Base-by-base conservation (phyloP, 177 flowering plant genomes). In the Tripterygium wilfordii region DNA sequence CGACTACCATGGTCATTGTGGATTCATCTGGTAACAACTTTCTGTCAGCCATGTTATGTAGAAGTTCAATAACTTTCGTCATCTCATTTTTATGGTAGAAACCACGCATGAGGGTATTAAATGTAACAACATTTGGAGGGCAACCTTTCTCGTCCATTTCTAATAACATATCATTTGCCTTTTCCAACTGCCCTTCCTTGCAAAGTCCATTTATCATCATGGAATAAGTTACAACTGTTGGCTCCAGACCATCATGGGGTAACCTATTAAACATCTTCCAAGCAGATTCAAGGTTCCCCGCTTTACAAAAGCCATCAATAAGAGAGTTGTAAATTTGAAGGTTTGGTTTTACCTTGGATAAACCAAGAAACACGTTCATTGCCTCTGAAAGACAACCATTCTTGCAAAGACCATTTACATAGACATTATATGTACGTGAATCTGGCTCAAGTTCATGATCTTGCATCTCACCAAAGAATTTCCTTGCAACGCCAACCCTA, bases 201-300 rank as follows among this genome's bases (percentile, higher is more conserved):
- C 51, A 75, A 17, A 60, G 47, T 10, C 66, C 77, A 50, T 65
- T 3, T 8, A 75, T 64, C 68, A 72, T 69, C 37, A 48, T 63
- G 18, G 64, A 3, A 45, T 69, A 72, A 12, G 77, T 72, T 15
- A 48, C 55, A 48, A 40, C 62, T 29, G 27, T 51, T 10, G 74
- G 74, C n/a, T 4, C 44, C 42, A 66, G 15, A 13, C 77, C 71
- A 50, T 53, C 33, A 17, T 47, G 1, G 2, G 56, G 17, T 25
- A 71, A 51, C 39, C 51, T 51, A 4, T 39, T 6, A 24, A 63
- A 72, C 25, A 72, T 37, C 16, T 62, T 54, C 68, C 39, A 51
- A 4, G 74, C 71, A 45, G 24, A 39, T 38, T 66, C 59, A 31
- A 69, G 41, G 22, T 64, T 51, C 25, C 70, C 67, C 8, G 57